Evolutionary conservation across 2,329 filamentous ascomycete species (phyloP).

Genomic region (Cladophialophora exuberans): DNA sequence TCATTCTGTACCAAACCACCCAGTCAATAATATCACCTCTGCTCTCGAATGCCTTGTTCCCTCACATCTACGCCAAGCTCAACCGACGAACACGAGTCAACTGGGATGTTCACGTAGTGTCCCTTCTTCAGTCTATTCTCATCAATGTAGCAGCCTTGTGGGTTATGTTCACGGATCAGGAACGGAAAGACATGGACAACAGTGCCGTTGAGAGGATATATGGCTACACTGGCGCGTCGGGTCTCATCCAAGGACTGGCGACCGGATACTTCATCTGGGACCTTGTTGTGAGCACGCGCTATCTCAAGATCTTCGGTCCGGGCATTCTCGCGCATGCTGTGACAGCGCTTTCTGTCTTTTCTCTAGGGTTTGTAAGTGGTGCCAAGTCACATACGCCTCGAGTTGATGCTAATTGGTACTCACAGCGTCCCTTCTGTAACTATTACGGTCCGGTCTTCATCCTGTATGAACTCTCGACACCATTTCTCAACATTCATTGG

Average conservation of each 20-base stretch:
- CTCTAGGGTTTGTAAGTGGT: constrained; percentile 63
- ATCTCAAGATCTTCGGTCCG: constrained; percentile 62
- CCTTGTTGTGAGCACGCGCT: constrained; percentile 57
- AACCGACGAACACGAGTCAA: constrained; percentile 61
- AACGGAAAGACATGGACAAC: constrained; percentile 57
- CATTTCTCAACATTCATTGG: constrained; percentile 71
- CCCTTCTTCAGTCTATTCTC: constrained; percentile 61
- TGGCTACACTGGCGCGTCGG: constrained; percentile 63
- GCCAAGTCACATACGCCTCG: neutral
- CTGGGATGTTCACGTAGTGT: constrained; percentile 70
- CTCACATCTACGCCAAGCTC: constrained; percentile 58
- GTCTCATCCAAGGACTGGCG: constrained; percentile 63
- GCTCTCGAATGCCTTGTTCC: constrained; percentile 58
- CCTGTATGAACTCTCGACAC: constrained; percentile 68
- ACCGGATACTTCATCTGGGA: constrained; percentile 69
- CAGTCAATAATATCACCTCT: constrained; percentile 58
- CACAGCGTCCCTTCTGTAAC: constrained; percentile 66
- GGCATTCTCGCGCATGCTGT: constrained; percentile 67
- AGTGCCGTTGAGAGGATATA: constrained; percentile 55
- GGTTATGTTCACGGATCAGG: constrained; percentile 60
- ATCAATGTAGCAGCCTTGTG: constrained; percentile 61
- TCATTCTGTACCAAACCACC: constrained; percentile 60
- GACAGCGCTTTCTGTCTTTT: constrained; percentile 63
- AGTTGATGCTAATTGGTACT: constrained; percentile 10
- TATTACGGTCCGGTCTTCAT: constrained; percentile 68